Percentiles rank a stretch among this genome's conserved stretches.
These are phyloP conservation scores for Gossypium mustelinum DNA, from an alignment of 345 rosid genomes.

Conservation along the genomic window DNA sequence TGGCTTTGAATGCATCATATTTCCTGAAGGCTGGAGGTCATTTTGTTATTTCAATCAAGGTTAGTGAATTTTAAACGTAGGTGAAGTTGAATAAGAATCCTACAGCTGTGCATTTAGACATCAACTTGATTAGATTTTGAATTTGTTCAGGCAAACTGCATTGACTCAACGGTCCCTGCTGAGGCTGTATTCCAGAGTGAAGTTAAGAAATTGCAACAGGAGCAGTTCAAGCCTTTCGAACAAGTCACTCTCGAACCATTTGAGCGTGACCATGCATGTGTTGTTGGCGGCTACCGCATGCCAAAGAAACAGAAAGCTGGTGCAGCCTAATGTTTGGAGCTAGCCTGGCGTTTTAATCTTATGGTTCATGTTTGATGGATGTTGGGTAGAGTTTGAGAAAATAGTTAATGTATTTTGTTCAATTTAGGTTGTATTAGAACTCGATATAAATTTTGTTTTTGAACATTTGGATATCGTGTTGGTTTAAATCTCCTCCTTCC, in stretches of 20 bases:
- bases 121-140: neutral
- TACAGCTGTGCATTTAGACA: neutral
- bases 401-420: too few species aligned
- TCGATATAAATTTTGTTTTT: neutral
- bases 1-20: slow-evolving; percentile 80
- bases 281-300: slow-evolving; percentile 78
- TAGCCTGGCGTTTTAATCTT: neutral
- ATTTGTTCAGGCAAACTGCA: slow-evolving; percentile 71
- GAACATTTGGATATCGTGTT: neutral
- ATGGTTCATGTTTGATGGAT: too few species aligned
- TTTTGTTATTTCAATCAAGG: slow-evolving; percentile 98
- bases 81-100: too few species aligned
- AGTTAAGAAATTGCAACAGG: slow-evolving; percentile 77
- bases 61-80: slow-evolving; percentile 20
- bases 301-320: slow-evolving; percentile 71
- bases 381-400: too few species aligned
- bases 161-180: slow-evolving; percentile 83
- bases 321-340: neutral
- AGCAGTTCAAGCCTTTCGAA: slow-evolving; percentile 82
- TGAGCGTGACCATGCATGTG: slow-evolving; percentile 97
- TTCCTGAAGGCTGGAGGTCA: slow-evolving; percentile 93
- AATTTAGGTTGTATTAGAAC: too few species aligned
- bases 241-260: slow-evolving; percentile 94
- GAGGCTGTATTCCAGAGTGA: slow-evolving; percentile 80
- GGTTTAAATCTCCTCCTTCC: neutral